These are phyloP conservation scores for Arthrobotrys pseudoclavata DNA, from an alignment of 2,329 filamentous ascomycete species.

Conservation along the genomic window DNA sequence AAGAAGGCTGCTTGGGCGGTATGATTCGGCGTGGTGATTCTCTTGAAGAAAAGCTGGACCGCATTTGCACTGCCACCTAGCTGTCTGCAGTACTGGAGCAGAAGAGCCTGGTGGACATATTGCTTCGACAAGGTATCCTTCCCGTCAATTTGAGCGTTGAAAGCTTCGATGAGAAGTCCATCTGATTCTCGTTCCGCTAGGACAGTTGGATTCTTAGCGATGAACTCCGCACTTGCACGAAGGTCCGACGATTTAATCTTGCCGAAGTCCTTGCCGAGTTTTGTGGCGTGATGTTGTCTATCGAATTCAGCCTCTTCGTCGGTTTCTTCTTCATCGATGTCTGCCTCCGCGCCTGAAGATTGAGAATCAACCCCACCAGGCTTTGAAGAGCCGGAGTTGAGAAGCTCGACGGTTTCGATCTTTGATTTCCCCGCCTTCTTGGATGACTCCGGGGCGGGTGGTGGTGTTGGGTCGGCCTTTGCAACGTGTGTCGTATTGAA, in stretches of 20 bases:
- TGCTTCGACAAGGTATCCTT: constrained; percentile 82
- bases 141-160: constrained; percentile 84
- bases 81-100: constrained; percentile 94
- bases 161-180: constrained; percentile 88
- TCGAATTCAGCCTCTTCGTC: constrained; percentile 74
- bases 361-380: constrained; percentile 68
- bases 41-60: constrained; percentile 93
- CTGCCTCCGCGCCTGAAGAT: constrained; percentile 74
- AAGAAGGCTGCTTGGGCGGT: constrained; percentile 91
- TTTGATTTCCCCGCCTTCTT: constrained; percentile 68
- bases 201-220: constrained; percentile 82
- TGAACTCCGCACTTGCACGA: constrained; percentile 78
- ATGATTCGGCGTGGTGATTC: constrained; percentile 87
- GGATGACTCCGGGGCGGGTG: constrained; percentile 62
- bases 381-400: constrained; percentile 75
- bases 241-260: constrained; percentile 83
- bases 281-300: constrained; percentile 80
- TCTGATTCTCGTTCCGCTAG: constrained; percentile 89
- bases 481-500: constrained; percentile 88
- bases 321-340: constrained; percentile 71
- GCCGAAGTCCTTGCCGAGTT: constrained; percentile 83
- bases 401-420: constrained; percentile 75
- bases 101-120: constrained; percentile 91
- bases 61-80: constrained; percentile 81
- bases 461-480: constrained; percentile 69